Conservation (phyloP, 192 early-diverging fungal species). For the Umbelopsis isabellina region DNA sequence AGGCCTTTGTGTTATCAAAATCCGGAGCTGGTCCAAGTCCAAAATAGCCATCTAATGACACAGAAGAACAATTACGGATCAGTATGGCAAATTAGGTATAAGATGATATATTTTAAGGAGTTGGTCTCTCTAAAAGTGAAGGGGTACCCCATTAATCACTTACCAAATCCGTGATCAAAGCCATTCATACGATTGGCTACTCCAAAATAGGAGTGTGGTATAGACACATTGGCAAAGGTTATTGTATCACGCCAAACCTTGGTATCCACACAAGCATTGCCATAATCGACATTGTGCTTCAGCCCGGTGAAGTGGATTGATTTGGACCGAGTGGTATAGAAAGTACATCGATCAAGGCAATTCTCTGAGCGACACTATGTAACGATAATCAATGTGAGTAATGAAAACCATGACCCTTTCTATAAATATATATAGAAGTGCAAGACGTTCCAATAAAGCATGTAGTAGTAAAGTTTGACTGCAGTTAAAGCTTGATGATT, state of each 20-base stretch:
- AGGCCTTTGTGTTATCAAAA: conserved; percentile 14
- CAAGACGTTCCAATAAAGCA: too few relatives aligned
- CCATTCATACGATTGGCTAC: conserved; percentile 39
- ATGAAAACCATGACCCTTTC: neutral
- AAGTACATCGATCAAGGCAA: conserved; percentile 35
- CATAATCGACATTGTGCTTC: conserved; percentile 31
- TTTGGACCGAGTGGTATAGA: conserved; percentile 29
- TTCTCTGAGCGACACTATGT: conserved; percentile 30
- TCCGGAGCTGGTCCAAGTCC: conserved; percentile 37
- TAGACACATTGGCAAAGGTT: conserved; percentile 21
- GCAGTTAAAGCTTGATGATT: too few relatives aligned
- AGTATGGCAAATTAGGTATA: neutral
- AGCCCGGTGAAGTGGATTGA: conserved; percentile 18
- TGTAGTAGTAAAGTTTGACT: too few relatives aligned
- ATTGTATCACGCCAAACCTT: conserved; percentile 34
- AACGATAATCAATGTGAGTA: neutral
- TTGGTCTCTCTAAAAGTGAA: neutral
- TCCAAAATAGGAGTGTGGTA: conserved; percentile 36
- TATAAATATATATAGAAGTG: neutral
- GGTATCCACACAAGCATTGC: conserved; percentile 28
- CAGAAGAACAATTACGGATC: neutral
- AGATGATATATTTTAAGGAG: neutral
- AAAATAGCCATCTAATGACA: conserved; percentile 32
- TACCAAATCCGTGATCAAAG: conserved; percentile 32
- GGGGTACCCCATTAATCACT: neutral